A percentile compares a stretch with the other conserved stretches of the same genome.
These are phyloP conservation scores for Komagataella ulmi DNA, from an alignment of 805 yeast genomes.

Conservation along the genomic window DNA sequence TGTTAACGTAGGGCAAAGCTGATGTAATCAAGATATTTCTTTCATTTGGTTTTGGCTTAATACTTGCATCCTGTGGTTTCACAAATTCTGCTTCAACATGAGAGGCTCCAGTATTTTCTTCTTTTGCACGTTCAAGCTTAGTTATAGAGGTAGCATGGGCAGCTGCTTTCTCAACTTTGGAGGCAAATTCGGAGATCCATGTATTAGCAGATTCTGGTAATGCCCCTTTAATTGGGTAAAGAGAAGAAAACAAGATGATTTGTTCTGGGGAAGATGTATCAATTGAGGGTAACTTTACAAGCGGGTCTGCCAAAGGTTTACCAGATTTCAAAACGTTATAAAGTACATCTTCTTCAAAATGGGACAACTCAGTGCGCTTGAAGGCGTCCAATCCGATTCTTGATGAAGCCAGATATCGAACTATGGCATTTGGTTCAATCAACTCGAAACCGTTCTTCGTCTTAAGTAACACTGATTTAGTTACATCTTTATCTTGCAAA, in stretches of 20 bases:
- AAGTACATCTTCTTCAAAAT: conserved; percentile 30
- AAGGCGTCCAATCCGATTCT: conserved; percentile 14
- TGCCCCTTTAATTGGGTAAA: conserved; percentile 28
- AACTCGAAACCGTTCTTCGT: conserved; percentile 31
- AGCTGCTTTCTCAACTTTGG: conserved; percentile 30
- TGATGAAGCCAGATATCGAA: conserved; percentile 37
- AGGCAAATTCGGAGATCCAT: conserved; percentile 31
- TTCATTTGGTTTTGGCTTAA: conserved; percentile 57
- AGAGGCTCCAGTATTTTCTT: conserved; percentile 25
- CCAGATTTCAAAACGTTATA: conserved; percentile 24
- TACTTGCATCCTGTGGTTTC: conserved; percentile 16
- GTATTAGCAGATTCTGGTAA: conserved; percentile 5
- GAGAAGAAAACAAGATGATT: conserved; percentile 44
- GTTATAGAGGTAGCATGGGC: conserved; percentile 32
- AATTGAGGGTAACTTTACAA: conserved; percentile 9
- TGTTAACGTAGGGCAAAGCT: conserved; percentile 95
- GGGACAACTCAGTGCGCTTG: conserved; percentile 17
- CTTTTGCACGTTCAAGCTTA: conserved; percentile 24
- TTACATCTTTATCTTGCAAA: conserved; percentile 1
- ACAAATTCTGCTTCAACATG: conserved; percentile 10
- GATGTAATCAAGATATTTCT: conserved; percentile 85
- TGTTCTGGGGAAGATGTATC: conserved; percentile 31
- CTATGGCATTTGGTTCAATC: conserved; percentile 56
- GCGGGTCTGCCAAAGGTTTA: conserved; percentile 4
- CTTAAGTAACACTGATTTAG: not conserved